Evolutionary conservation across 2,329 filamentous ascomycete genomes (phyloP).

Genomic region (Talaromyces verruculosus): DNA sequence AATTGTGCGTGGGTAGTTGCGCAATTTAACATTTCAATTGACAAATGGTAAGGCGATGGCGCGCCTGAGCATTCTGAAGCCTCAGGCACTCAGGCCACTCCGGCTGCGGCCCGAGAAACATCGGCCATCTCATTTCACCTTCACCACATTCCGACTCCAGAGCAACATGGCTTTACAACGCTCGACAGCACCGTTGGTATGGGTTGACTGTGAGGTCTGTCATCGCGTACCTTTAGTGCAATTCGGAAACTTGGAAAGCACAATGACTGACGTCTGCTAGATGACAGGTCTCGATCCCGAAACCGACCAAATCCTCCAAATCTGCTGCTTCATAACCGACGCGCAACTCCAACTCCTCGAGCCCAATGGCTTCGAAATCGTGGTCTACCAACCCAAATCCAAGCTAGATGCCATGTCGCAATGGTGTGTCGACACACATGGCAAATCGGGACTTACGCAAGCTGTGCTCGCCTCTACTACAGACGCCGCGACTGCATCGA

Average conservation of each 20-base stretch:
- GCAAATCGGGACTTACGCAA: conserved; percentile 74
- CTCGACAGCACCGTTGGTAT: conserved; percentile 70
- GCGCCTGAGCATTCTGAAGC: not conserved
- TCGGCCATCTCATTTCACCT: not conserved
- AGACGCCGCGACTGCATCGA: conserved; percentile 70
- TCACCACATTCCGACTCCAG: not conserved
- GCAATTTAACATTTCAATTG: not conserved
- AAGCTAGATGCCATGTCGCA: conserved; percentile 77
- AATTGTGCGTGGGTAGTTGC: not conserved
- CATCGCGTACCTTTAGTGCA: too few relatives aligned
- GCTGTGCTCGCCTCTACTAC: conserved; percentile 72
- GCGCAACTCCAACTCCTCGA: conserved; percentile 74
- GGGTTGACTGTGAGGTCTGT: conserved; percentile 75
- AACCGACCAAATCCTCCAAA: conserved; percentile 81
- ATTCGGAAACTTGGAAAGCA: not conserved
- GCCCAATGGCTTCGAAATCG: conserved; percentile 71
- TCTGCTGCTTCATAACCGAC: conserved; percentile 89
- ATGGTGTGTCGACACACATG: conserved; percentile 85
- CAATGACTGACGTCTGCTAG: conserved; percentile 46
- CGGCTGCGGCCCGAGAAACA: not conserved
- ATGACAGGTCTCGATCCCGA: conserved; percentile 87
- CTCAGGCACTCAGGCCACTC: not conserved
- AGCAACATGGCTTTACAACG: conserved; percentile 43
- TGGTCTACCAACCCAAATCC: conserved; percentile 71
- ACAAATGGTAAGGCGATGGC: not conserved